Percentiles rank a stretch among this genome's conserved stretches.
Conservation (phyloP, 2,329 filamentous ascomycete genomes). For the Fusarium pininemorale region DNA sequence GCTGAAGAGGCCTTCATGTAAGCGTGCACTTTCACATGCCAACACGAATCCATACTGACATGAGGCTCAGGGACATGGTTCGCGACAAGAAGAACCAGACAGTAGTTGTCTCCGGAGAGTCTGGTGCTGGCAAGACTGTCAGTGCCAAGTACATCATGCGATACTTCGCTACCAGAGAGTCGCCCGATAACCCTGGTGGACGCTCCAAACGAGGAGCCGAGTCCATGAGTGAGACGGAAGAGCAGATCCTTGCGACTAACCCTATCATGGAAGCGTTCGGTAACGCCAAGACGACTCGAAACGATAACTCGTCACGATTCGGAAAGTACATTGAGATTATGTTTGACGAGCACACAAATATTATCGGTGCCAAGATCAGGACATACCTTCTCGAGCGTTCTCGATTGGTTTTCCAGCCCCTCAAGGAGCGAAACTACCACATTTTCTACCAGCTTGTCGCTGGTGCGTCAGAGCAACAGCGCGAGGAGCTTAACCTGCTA, state of each 20-base stretch:
- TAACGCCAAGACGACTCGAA: slow-evolving; percentile 99
- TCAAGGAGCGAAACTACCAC: slow-evolving; percentile 98
- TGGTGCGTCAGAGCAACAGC: slow-evolving; percentile 86
- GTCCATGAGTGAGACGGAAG: slow-evolving; percentile 95
- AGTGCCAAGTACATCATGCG: slow-evolving; percentile 99
- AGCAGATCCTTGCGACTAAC: slow-evolving; percentile 97
- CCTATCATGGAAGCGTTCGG: slow-evolving; percentile 99
- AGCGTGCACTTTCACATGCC: neutral
- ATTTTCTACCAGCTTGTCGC: slow-evolving; percentile 98
- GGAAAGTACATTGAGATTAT: slow-evolving; percentile 99
- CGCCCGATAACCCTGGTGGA: slow-evolving; percentile 84
- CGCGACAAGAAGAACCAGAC: slow-evolving; percentile 97
- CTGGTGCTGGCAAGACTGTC: slow-evolving; percentile 97
- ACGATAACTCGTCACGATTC: slow-evolving; percentile 98
- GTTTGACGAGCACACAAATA: slow-evolving; percentile 95
- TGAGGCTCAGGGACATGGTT: slow-evolving; percentile 82
- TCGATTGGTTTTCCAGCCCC: slow-evolving; percentile 93
- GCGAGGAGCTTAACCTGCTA: slow-evolving; percentile 79
- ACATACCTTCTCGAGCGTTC: slow-evolving; percentile 96
- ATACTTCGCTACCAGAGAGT: slow-evolving; percentile 97
- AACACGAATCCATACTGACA: slow-evolving; percentile 48
- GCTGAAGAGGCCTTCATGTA: slow-evolving; percentile 98
- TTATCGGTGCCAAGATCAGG: slow-evolving; percentile 96
- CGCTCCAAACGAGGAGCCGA: slow-evolving; percentile 79
- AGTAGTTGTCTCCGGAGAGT: slow-evolving; percentile 98